A percentile compares a stretch with the other conserved stretches of the same genome.
Conservation (phyloP, 2,329 filamentous ascomycete genomes). For the Seiridium cupressi region DNA sequence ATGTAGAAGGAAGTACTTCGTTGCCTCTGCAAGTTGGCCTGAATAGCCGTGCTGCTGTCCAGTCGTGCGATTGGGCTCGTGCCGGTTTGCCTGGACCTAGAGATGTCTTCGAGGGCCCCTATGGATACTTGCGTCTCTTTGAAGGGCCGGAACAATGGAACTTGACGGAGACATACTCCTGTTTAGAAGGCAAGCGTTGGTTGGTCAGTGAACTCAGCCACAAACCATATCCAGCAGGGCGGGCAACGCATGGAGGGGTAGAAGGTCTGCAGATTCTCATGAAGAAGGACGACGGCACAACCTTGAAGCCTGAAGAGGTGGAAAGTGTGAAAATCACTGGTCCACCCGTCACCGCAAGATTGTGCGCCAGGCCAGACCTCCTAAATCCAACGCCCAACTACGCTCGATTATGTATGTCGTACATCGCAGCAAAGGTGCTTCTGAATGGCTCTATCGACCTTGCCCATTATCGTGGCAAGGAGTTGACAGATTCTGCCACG, state of each 20-base stretch:
- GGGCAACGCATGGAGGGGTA: constrained; percentile 10
- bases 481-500: constrained; percentile 1
- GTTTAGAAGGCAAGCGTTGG: constrained; percentile 6
- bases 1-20: constrained; percentile 9
- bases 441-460: constrained; percentile 6
- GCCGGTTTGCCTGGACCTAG: background rate
- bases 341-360: constrained; percentile 2
- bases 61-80: constrained; percentile 6
- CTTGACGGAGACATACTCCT: background rate
- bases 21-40: constrained; percentile 8
- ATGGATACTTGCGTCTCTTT: constrained; percentile 7
- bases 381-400: constrained; percentile 8
- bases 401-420: constrained; percentile 10
- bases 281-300: constrained; percentile 2
- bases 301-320: constrained; percentile 52
- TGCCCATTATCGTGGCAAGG: constrained; percentile 9
- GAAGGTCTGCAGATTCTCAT: constrained; percentile 8
- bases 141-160: constrained; percentile 8
- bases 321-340: constrained; percentile 42
- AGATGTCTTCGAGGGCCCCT: constrained; percentile 7
- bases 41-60: constrained; percentile 9
- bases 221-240: constrained; percentile 8
- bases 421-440: constrained; percentile 8
- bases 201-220: constrained; percentile 10
- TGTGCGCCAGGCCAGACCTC: constrained; percentile 6